These are phyloP conservation scores for Gossypium arboreum DNA, from an alignment of 345 rosid genomes.

Conservation along the genomic window DNA sequence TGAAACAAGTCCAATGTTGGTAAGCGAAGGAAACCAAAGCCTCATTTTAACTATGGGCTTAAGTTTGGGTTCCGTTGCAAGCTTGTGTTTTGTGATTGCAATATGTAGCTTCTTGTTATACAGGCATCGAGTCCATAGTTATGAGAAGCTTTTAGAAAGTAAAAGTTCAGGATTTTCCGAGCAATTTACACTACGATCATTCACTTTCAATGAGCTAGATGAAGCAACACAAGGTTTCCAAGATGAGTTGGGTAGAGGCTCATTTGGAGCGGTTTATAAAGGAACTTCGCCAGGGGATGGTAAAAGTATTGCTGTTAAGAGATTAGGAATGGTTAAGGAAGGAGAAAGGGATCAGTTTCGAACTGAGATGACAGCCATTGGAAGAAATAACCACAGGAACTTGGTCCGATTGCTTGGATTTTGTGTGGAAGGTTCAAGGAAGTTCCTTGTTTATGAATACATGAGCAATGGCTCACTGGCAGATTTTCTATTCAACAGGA, in stretches of 20 bases:
- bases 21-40: not conserved
- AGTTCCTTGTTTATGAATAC: conserved; percentile 44
- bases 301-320: conserved; percentile 33
- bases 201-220: conserved; percentile 18
- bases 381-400: conserved; percentile 41
- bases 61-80: conserved; percentile 22
- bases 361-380: conserved; percentile 37
- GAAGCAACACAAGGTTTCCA: conserved; percentile 23
- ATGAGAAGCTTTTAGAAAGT: not conserved
- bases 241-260: conserved; percentile 29
- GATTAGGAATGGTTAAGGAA: conserved; percentile 31
- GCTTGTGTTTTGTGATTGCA: conserved; percentile 5
- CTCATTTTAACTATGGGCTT: not conserved
- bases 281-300: conserved; percentile 1
- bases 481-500: conserved; percentile 30
- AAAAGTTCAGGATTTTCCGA: not conserved
- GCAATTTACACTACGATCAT: conserved; percentile 19
- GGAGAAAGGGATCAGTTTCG: conserved; percentile 36
- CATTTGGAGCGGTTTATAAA: conserved; percentile 30
- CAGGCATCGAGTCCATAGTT: conserved; percentile 4
- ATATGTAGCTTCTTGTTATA: conserved; percentile 8
- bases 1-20: not conserved
- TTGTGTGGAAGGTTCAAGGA: conserved; percentile 37
- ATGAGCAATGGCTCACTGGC: conserved; percentile 43
- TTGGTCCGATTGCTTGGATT: conserved; percentile 40